These are phyloP conservation scores for Microstegium vimineum DNA, from an alignment of 176 grass and related monocot species.

Conservation along the genomic window DNA sequence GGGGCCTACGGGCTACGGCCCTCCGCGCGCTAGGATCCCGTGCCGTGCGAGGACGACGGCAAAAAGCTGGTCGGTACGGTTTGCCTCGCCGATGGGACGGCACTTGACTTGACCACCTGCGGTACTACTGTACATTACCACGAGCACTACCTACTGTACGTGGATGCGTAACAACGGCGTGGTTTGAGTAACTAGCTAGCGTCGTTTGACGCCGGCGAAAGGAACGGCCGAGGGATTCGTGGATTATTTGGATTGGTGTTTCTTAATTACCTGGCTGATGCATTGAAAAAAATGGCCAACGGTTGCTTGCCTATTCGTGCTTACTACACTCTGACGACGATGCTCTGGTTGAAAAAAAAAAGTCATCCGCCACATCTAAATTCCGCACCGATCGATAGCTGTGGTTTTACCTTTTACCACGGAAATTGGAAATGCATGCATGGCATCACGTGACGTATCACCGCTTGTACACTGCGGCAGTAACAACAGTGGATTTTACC, in stretches of 20 bases:
- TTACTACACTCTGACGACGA: neutral
- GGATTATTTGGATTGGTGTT: neutral
- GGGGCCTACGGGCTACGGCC: no score
- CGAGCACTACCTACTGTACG: no score
- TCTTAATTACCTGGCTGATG: no score
- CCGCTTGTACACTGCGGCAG: no score
- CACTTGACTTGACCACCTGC: neutral
- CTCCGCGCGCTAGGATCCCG: neutral
- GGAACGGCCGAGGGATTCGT: neutral
- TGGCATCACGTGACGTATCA: neutral
- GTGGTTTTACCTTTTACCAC: neutral
- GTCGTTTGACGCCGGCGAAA: neutral
- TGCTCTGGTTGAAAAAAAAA: neutral
- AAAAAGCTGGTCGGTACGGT: neutral
- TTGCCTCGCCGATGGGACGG: neutral
- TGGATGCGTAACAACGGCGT: no score
- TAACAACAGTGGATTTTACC: no score
- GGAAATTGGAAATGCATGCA: neutral
- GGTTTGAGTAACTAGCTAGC: no score
- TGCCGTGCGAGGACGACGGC: neutral
- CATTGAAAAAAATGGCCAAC: neutral
- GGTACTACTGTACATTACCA: no score
- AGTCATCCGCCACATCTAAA: neutral
- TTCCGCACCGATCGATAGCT: neutral
- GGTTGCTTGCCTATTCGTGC: neutral